Conservation (phyloP, 345 rosid genomes). For the Rhodamnia rubescens region DNA sequence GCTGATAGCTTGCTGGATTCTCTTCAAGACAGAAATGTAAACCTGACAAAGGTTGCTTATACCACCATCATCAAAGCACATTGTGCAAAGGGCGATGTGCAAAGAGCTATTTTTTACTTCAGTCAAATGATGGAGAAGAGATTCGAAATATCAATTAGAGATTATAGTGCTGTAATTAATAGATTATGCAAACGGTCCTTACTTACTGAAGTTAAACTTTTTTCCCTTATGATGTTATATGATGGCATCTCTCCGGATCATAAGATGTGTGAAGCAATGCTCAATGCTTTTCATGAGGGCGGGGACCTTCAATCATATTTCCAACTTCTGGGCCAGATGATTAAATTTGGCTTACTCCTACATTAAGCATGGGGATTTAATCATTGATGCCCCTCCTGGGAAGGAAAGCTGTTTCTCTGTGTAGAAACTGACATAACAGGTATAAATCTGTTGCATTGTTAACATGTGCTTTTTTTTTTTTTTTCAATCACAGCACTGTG, state of each 20-base stretch:
- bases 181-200: conserved; percentile 53
- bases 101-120: conserved; percentile 26
- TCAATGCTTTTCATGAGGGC: conserved; percentile 19
- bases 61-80: conserved; percentile 64
- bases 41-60: conserved; percentile 43
- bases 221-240: conserved; percentile 47
- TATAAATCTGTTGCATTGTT: not conserved
- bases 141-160: conserved; percentile 44
- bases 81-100: conserved; percentile 57
- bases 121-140: conserved; percentile 45
- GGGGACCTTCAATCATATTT: conserved; percentile 18
- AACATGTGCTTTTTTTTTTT: not conserved
- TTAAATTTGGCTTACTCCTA: conserved; percentile 38
- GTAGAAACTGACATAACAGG: not conserved
- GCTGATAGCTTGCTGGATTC: conserved; percentile 39
- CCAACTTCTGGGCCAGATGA: conserved; percentile 31
- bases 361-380: not conserved
- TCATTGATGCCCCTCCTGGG: not conserved
- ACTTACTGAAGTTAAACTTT: conserved; percentile 25
- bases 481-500: not conserved
- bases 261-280: conserved; percentile 41
- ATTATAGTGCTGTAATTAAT: conserved; percentile 60
- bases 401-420: not conserved
- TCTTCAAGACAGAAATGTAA: conserved; percentile 23
- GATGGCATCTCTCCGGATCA: conserved; percentile 46